Base-by-base conservation (phyloP, 768 basidiomycete species). In the Boletus vinaceobasis region DNA sequence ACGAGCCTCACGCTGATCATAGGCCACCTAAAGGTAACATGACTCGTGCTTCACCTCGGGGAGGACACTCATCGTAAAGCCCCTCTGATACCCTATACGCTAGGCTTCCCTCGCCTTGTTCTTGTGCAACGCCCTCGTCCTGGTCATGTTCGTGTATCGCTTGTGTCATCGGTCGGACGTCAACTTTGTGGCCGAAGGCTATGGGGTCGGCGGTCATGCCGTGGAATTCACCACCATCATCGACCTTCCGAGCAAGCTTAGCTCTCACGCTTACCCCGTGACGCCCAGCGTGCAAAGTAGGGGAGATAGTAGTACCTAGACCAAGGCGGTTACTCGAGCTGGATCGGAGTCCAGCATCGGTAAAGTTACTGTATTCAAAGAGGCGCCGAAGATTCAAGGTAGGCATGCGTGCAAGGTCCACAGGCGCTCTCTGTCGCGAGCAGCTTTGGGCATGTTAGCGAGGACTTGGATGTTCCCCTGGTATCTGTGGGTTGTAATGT, bases 21-120 rank as follows among this genome's bases (percentile, higher is more conserved):
- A 21, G 68, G 55, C 15, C 66, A 68, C 33, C 17, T 54, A 14
- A 70, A 70, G 66, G 66, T 63, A 52, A 42, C 23, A 21, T 0
- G 9, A n/a, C 32, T 13, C 2, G 3, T 39, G 2, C 29, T 43
- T 42, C 27, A 7, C 17, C 23, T 21, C 19, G 7, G 9, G 7
- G 7, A 10, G n/a, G 35, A 35, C 37, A 13, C 15, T 17, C 14
- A 2, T 44, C 42, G n/a, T 13, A 11, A 6, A n/a, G 4, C 19
- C 6, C 19, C 19, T 21, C 38, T 50, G 32, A 58, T 23, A 13
- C n/a, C 14, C 19, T 10, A 14, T 21, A 31, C 15, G 7, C 29
- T 33, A 65, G 64, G 59, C 65, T 2, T 53, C 62, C 1, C 50
- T 67, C 39, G 50, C 65, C 9, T 43, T 66, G 15, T 33, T 66